Conservation (phyloP, 2,329 filamentous ascomycete genomes). For the Pseudocercospora macadamiae region DNA sequence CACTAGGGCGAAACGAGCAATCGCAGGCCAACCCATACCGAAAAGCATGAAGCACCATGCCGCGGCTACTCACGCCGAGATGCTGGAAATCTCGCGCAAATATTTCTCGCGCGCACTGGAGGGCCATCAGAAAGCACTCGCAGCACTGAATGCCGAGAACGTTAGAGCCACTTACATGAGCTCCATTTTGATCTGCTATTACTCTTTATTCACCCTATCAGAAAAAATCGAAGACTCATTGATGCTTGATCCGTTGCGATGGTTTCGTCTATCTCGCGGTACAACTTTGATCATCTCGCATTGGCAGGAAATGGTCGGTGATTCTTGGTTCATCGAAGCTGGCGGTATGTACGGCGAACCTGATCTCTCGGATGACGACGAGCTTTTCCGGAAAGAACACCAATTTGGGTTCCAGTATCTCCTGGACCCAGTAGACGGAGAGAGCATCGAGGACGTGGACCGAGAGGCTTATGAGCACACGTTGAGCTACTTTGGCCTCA, state of each 20-base stretch:
- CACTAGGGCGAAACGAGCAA: background rate
- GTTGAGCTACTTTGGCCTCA: constrained; percentile 30
- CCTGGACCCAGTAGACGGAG: constrained; percentile 19
- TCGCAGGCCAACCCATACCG: background rate
- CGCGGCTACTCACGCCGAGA: constrained; percentile 14
- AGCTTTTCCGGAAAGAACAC: constrained; percentile 19
- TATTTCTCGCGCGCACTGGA: constrained; percentile 31
- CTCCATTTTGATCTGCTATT: constrained; percentile 27
- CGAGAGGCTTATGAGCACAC: constrained; percentile 25
- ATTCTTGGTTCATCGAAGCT: constrained; percentile 22
- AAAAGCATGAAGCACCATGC: background rate
- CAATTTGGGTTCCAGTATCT: constrained; percentile 24
- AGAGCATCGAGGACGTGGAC: constrained; percentile 24
- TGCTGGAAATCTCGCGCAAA: constrained; percentile 26
- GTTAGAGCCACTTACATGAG: constrained; percentile 24
- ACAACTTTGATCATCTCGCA: constrained; percentile 21
- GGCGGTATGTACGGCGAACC: constrained; percentile 26
- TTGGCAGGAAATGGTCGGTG: constrained; percentile 16
- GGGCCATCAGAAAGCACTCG: constrained; percentile 27
- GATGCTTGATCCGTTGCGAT: constrained; percentile 25
- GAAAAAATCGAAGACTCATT: constrained; percentile 18
- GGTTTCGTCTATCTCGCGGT: constrained; percentile 28
- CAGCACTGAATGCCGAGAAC: constrained; percentile 20
- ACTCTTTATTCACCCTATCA: constrained; percentile 27
- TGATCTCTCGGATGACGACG: constrained; percentile 18